phyloP scores from a whole-genome alignment of 2,329 filamentous ascomycete species.

The Colletotrichum sp. region DNA sequence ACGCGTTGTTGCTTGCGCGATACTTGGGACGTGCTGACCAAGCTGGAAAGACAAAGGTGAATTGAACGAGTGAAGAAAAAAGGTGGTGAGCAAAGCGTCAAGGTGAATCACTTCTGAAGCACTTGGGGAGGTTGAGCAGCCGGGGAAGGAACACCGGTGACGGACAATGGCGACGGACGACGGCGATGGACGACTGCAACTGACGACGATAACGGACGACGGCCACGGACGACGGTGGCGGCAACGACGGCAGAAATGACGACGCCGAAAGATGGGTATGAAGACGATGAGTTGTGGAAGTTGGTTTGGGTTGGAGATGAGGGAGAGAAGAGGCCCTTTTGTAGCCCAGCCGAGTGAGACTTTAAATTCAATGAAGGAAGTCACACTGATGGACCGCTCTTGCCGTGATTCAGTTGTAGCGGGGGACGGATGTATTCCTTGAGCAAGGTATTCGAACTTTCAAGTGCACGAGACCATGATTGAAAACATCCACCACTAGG shows the following conservation, averaged over 20 bases:
- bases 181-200: rapidly evolving
- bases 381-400: neutral
- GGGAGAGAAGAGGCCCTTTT: neutral
- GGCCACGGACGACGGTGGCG: neutral
- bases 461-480: neutral
- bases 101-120: neutral
- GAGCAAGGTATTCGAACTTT: neutral
- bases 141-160: rapidly evolving
- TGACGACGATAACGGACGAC: neutral
- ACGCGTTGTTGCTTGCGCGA: neutral
- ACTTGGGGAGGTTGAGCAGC: neutral
- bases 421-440: neutral
- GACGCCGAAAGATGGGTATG: neutral
- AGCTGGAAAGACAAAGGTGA: neutral
- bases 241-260: neutral
- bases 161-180: neutral
- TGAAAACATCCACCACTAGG: neutral
- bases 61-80: neutral
- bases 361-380: neutral
- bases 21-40: rapidly evolving
- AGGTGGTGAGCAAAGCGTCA: neutral
- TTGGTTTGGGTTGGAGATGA: neutral
- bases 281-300: neutral
- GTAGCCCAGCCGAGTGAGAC: neutral
- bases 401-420: neutral